Evolutionary conservation across 2,329 filamentous ascomycete genomes (phyloP).

Genomic region (Didymella keratinophila): DNA sequence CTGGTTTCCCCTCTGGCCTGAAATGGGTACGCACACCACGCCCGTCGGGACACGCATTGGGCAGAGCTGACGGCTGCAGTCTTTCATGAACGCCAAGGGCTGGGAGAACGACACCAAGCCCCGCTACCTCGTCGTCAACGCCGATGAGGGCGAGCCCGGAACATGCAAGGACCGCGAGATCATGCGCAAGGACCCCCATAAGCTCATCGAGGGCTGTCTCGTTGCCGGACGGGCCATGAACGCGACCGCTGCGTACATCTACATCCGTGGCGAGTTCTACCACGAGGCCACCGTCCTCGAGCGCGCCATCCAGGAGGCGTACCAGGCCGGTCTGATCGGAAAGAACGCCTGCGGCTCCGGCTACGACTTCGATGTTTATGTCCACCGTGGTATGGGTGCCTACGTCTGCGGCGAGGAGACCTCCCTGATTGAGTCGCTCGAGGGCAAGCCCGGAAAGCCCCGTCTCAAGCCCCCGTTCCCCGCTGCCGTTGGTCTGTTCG

Average conservation of each 20-base stretch:
- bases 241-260: conserved; percentile 97
- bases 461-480: conserved; percentile 99
- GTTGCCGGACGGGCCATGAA: conserved; percentile 98
- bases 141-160: conserved; percentile 97
- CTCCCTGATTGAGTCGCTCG: conserved; percentile 94
- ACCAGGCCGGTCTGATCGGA: conserved; percentile 91
- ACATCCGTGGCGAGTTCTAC: conserved; percentile 98
- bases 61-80: conserved; percentile 62
- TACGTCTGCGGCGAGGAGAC: conserved; percentile 99
- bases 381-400: conserved; percentile 95
- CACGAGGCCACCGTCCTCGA: conserved; percentile 94
- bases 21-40: conserved; percentile 80
- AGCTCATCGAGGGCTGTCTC: conserved; percentile 96
- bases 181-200: conserved; percentile 99
- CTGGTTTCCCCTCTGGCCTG: conserved; percentile 95
- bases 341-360: conserved; percentile 98
- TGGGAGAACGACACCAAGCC: conserved; percentile 99
- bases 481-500: conserved; percentile 94
- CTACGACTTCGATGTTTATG: conserved; percentile 96
- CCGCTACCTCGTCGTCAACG: conserved; percentile 96
- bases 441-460: conserved; percentile 98
- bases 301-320: conserved; percentile 96
- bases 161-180: conserved; percentile 99
- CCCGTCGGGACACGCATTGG: neutral
- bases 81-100: conserved; percentile 99